Conservation (phyloP, 352 stramenopile genomes). For the Globisporangium lucens region DNA sequence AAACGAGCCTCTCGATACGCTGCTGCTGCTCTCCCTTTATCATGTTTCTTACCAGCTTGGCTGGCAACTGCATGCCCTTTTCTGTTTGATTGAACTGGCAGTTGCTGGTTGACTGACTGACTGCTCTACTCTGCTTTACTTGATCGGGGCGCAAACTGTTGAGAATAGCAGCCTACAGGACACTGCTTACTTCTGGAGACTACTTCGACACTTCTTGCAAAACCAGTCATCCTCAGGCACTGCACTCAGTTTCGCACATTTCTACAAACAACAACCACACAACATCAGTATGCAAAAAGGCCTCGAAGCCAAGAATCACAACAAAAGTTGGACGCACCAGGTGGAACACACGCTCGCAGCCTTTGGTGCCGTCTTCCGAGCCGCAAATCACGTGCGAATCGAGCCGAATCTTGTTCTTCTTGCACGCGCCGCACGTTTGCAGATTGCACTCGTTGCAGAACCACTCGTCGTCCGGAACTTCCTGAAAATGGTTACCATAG, state of each 20-base stretch:
- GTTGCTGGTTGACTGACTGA: not conserved
- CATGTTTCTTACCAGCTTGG: not conserved
- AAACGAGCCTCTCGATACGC: not conserved
- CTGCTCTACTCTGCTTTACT: not conserved
- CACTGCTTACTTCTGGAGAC: slow-evolving; percentile 7
- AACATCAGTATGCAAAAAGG: not conserved
- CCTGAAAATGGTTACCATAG: slow-evolving; percentile 9
- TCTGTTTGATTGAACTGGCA: not conserved
- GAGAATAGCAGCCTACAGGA: not conserved
- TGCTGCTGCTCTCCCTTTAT: not conserved
- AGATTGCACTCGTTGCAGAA: slow-evolving; percentile 87
- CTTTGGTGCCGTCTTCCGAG: slow-evolving; percentile 82
- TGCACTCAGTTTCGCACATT: slow-evolving; percentile 76
- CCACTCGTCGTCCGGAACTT: slow-evolving; percentile 77
- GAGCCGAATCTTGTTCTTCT: slow-evolving; percentile 87
- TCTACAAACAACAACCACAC: slow-evolving; percentile 39
- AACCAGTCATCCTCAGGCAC: slow-evolving; percentile 89
- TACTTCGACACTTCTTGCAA: slow-evolving; percentile 64
- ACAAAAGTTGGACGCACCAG: slow-evolving; percentile 41
- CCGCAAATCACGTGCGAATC: slow-evolving; percentile 89
- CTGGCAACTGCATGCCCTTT: not conserved
- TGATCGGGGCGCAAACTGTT: not conserved
- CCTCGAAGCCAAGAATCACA: not conserved
- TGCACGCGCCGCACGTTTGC: slow-evolving; percentile 76
- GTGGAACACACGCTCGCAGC: slow-evolving; percentile 87